Conservation (phyloP, 2,329 filamentous ascomycete species). For the Diplocarpon rosae region DNA sequence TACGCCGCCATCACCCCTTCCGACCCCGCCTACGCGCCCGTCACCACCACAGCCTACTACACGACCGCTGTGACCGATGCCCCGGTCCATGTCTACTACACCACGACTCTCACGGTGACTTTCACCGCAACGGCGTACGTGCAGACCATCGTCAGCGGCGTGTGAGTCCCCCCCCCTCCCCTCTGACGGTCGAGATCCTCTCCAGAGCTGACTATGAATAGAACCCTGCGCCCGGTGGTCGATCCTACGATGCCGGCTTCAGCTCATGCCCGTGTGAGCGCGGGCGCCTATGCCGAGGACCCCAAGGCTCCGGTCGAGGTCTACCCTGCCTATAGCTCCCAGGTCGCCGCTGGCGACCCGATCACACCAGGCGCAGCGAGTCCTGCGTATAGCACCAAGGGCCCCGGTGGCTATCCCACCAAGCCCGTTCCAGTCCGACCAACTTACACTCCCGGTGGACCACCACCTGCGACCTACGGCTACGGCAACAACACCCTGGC, state of each 20-base stretch:
- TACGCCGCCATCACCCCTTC: conserved; percentile 1
- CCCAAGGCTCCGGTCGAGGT: too few relatives aligned
- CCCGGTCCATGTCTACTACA: conserved; percentile 1
- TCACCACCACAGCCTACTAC: conserved; percentile 4
- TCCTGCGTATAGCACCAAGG: not conserved
- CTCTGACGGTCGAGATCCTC: too few relatives aligned
- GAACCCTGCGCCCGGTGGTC: too few relatives aligned
- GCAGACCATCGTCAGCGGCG: not conserved
- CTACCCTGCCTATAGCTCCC: too few relatives aligned
- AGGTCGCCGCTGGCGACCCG: too few relatives aligned
- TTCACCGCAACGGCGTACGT: conserved; percentile 1
- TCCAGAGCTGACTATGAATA: too few relatives aligned
- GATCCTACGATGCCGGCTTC: too few relatives aligned
- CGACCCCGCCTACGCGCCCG: not conserved
- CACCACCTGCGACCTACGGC: not conserved
- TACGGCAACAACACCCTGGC: too few relatives aligned
- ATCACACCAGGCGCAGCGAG: too few relatives aligned
- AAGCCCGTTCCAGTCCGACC: not conserved
- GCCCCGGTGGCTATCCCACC: not conserved
- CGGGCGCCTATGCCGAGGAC: too few relatives aligned
- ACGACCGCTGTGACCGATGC: conserved; percentile 6
- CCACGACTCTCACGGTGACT: conserved; percentile 3
- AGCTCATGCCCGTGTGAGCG: too few relatives aligned
- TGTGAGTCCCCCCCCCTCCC: too few relatives aligned
- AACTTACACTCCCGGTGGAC: not conserved